A percentile compares a stretch with the other conserved stretches of the same genome.
Evolutionary conservation across 805 yeast species (phyloP).

Genomic region (Saccharomycopsis sp.): DNA sequence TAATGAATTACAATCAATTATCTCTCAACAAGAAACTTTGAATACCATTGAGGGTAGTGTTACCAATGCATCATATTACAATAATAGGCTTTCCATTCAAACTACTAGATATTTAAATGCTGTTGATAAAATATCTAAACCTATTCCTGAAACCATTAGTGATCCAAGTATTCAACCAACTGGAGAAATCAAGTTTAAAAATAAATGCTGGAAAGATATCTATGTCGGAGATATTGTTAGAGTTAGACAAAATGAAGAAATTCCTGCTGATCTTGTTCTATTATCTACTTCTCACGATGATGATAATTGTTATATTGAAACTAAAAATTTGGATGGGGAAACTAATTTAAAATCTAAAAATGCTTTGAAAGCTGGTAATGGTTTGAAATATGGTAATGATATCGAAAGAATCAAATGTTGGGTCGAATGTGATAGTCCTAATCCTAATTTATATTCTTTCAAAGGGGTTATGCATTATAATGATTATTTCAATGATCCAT

Average conservation of each 20-base stretch:
- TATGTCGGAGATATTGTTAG: constrained; percentile 66
- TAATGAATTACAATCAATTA: constrained; percentile 25
- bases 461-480: constrained; percentile 59
- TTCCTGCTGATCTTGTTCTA: constrained; percentile 65
- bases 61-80: background rate
- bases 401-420: constrained; percentile 44
- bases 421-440: constrained; percentile 80
- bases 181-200: constrained; percentile 26
- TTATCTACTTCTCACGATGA: constrained; percentile 59
- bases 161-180: constrained; percentile 20
- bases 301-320: constrained; percentile 66
- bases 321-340: constrained; percentile 75
- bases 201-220: constrained; percentile 36
- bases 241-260: constrained; percentile 63
- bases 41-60: constrained; percentile 4
- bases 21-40: constrained; percentile 7
- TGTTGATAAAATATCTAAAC: constrained; percentile 16
- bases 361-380: constrained; percentile 52
- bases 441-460: constrained; percentile 64
- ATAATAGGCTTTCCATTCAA: constrained; percentile 15
- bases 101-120: constrained; percentile 15
- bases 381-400: constrained; percentile 38
- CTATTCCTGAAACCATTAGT: constrained; percentile 24
- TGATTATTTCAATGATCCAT: constrained; percentile 31
- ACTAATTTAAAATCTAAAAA: constrained; percentile 70